Percentiles rank a stretch among this genome's conserved stretches.
phyloP scores from a whole-genome alignment of 2,329 filamentous ascomycete species.

The Diaporthe capsici region DNA sequence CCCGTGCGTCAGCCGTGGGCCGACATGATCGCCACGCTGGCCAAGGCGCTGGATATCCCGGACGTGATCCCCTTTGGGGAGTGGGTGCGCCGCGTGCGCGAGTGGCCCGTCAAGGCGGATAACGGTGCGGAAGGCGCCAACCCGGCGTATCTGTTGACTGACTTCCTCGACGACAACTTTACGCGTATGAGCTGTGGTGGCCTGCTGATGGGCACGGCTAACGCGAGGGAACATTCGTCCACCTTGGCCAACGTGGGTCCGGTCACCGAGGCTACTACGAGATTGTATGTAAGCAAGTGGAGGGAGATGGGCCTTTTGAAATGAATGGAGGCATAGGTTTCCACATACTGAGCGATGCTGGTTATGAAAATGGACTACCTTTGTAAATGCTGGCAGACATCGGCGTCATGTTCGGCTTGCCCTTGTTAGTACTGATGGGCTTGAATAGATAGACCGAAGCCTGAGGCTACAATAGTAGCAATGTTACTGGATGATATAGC shows the following conservation, averaged over 20 bases:
- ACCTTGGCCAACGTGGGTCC: constrained; percentile 24
- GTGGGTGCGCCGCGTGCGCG: constrained; percentile 49
- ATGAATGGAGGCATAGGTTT: neutral
- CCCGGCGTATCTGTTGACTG: constrained; percentile 46
- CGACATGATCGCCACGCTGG: neutral
- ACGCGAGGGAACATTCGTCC: constrained; percentile 46
- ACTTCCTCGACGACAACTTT: constrained; percentile 51
- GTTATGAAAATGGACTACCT: too few relatives aligned
- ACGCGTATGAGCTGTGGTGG: constrained; percentile 50
- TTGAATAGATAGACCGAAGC: too few relatives aligned
- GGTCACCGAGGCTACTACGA: neutral
- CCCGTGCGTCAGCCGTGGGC: constrained; percentile 33
- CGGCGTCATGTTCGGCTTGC: neutral
- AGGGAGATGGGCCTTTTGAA: constrained; percentile 4
- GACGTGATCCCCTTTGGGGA: constrained; percentile 46
- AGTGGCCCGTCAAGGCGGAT: constrained; percentile 37
- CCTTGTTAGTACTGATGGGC: neutral
- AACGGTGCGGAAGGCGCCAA: constrained; percentile 44
- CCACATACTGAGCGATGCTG: neutral
- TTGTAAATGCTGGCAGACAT: neutral
- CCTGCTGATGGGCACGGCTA: constrained; percentile 47
- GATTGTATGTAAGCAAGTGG: constrained; percentile 9
- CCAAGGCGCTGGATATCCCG: constrained; percentile 44
- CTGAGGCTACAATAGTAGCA: too few relatives aligned
- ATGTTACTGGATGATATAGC: too few relatives aligned